Evolutionary conservation across 805 yeast species (phyloP).

Genomic region (Ogataea pini): DNA sequence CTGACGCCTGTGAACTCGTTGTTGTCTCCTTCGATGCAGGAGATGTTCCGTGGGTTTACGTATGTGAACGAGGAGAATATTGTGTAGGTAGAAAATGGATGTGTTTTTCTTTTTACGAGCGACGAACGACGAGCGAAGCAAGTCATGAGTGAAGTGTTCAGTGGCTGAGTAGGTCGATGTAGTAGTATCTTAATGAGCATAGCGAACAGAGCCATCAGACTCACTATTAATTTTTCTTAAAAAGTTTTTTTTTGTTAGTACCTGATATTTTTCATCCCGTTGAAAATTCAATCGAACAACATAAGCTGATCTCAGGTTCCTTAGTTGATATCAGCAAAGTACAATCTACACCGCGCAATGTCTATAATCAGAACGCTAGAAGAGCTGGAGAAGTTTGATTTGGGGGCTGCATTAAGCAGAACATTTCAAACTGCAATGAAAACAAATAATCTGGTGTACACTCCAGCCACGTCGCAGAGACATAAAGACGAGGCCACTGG

Average conservation of each 20-base stretch:
- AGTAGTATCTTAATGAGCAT: too few relatives aligned
- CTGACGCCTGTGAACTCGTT: conserved; percentile 92
- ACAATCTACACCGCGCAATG: conserved; percentile 13
- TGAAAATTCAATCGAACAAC: too few relatives aligned
- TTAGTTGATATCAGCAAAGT: not conserved
- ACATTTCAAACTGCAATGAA: conserved; percentile 28
- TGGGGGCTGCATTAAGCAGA: conserved; percentile 17
- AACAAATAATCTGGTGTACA: conserved; percentile 28
- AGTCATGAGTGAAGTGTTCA: too few relatives aligned
- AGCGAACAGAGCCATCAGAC: too few relatives aligned
- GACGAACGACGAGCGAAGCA: too few relatives aligned
- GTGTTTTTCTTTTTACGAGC: not conserved
- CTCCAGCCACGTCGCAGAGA: conserved; percentile 23
- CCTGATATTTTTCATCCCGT: too few relatives aligned
- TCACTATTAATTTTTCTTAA: too few relatives aligned
- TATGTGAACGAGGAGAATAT: conserved; percentile 64
- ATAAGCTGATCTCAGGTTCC: too few relatives aligned
- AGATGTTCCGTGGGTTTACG: conserved; percentile 95
- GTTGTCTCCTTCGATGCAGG: conserved; percentile 85
- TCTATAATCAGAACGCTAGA: conserved; percentile 19
- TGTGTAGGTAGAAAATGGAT: conserved; percentile 5
- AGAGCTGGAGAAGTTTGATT: conserved; percentile 24
- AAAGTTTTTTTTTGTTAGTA: too few relatives aligned
- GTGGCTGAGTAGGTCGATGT: too few relatives aligned
- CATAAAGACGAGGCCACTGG: conserved; percentile 24